These are phyloP conservation scores for Chrysoporthe cubensis DNA, from an alignment of 2,329 filamentous ascomycete genomes.

Conservation along the genomic window DNA sequence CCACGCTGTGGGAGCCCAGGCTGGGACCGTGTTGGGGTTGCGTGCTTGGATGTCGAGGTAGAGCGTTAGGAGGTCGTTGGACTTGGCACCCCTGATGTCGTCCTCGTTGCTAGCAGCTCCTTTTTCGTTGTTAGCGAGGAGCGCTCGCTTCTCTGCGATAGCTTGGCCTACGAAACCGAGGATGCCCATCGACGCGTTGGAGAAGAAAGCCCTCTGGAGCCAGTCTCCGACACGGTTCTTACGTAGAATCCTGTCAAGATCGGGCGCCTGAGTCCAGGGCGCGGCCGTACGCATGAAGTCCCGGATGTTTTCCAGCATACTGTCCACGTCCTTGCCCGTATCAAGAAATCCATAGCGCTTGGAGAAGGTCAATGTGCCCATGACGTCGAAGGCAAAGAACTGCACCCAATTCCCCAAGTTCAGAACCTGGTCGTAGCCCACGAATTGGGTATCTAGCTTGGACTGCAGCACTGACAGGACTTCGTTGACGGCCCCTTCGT, in stretches of 20 bases:
- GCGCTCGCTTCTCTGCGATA: too few relatives aligned
- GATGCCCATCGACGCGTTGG: too few relatives aligned
- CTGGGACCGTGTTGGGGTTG: constrained; percentile 28
- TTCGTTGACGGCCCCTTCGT: constrained; percentile 34
- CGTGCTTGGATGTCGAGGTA: too few relatives aligned
- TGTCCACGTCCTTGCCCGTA: constrained; percentile 52
- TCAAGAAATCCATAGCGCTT: constrained; percentile 56
- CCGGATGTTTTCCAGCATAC: constrained; percentile 55
- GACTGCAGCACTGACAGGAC: constrained; percentile 29
- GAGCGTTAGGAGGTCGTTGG: too few relatives aligned
- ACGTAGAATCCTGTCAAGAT: too few relatives aligned
- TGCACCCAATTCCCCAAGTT: constrained; percentile 53
- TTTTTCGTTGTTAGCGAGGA: too few relatives aligned
- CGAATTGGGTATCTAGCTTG: constrained; percentile 31
- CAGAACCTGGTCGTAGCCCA: neutral
- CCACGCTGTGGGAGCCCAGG: constrained; percentile 36
- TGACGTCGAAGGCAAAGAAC: constrained; percentile 51
- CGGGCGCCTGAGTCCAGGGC: constrained; percentile 19
- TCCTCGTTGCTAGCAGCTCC: too few relatives aligned
- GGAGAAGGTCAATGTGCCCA: constrained; percentile 55
- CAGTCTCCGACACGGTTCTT: too few relatives aligned
- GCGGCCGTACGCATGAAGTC: constrained; percentile 55
- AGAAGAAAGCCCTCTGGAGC: too few relatives aligned
- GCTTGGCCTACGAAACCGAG: too few relatives aligned
- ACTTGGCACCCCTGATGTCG: too few relatives aligned